Evolutionary conservation across 1,139 yeast genomes (phyloP).

Genomic region (Yamadazyma diddensiae): DNA sequence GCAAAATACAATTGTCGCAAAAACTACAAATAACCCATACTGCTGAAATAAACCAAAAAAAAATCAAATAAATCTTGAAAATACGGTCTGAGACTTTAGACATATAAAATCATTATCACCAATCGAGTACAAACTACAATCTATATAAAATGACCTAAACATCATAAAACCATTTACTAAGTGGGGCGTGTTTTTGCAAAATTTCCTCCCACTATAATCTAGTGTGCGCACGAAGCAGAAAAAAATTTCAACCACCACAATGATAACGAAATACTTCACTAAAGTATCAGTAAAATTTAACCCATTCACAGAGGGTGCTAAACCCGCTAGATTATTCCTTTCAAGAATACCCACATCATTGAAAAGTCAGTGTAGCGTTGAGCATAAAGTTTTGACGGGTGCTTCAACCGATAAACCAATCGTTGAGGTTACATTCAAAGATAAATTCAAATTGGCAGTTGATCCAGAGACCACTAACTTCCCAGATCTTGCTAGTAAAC

Average conservation of each 20-base stretch:
- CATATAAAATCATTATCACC: too few relatives aligned
- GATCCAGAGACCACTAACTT: constrained; percentile 59
- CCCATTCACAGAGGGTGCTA: constrained; percentile 74
- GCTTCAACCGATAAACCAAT: constrained; percentile 49
- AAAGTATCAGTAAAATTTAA: constrained; percentile 76
- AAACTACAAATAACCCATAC: too few relatives aligned
- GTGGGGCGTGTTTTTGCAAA: too few relatives aligned
- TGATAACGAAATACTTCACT: constrained; percentile 85
- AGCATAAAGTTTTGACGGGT: constrained; percentile 51
- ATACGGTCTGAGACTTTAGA: too few relatives aligned
- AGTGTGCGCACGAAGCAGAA: constrained; percentile 3
- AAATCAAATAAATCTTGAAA: too few relatives aligned
- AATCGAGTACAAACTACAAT: too few relatives aligned
- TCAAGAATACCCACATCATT: constrained; percentile 75
- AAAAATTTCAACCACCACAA: constrained; percentile 20
- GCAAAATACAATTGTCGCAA: too few relatives aligned
- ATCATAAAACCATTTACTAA: too few relatives aligned
- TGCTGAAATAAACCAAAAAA: too few relatives aligned
- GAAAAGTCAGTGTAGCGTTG: constrained; percentile 48
- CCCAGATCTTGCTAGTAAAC: constrained; percentile 52
- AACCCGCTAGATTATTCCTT: constrained; percentile 75
- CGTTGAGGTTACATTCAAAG: constrained; percentile 77
- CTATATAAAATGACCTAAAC: too few relatives aligned
- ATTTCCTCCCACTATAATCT: too few relatives aligned
- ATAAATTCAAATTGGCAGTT: constrained; percentile 65